Conservation (phyloP, 2,329 filamentous ascomycete species). For the Waltergamsia citrina region DNA sequence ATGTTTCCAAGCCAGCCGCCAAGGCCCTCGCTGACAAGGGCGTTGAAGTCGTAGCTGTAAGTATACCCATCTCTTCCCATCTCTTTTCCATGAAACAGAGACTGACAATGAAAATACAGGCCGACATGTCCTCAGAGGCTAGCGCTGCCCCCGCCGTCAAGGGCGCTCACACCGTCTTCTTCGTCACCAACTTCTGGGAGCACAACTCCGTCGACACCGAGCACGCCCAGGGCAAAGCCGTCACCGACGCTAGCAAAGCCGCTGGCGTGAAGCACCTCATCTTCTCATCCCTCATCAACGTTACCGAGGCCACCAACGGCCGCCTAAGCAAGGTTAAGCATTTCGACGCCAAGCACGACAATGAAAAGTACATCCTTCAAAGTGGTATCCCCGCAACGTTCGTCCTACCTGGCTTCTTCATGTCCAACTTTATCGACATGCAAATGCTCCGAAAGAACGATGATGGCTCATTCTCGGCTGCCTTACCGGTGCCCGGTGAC, state of each 20-base stretch:
- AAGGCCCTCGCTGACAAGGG: constrained; percentile 26
- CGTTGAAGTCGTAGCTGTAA: constrained; percentile 30
- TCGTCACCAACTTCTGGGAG: constrained; percentile 29
- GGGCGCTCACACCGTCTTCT: constrained; percentile 32
- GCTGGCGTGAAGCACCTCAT: constrained; percentile 34
- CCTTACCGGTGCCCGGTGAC: constrained; percentile 17
- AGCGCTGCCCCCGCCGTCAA: constrained; percentile 26
- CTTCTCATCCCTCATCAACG: constrained; percentile 33
- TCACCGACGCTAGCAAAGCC: constrained; percentile 33
- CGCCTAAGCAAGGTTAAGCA: constrained; percentile 27
- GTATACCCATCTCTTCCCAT: constrained; percentile 5
- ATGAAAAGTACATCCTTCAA: constrained; percentile 45
- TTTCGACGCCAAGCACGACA: constrained; percentile 48
- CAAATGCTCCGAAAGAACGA: constrained; percentile 18
- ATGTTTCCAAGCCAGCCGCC: constrained; percentile 27
- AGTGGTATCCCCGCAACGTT: constrained; percentile 40
- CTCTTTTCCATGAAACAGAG: not conserved
- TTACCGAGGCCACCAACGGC: constrained; percentile 25
- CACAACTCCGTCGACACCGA: constrained; percentile 21
- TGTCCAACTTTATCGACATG: constrained; percentile 33
- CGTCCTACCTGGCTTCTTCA: constrained; percentile 42
- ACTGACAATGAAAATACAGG: constrained; percentile 14
- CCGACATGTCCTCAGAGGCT: constrained; percentile 26
- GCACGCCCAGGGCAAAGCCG: constrained; percentile 30
- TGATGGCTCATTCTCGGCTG: constrained; percentile 16